phyloP scores from a whole-genome alignment of 495 filamentous ascomycete species.

The Thozetella sp. region DNA sequence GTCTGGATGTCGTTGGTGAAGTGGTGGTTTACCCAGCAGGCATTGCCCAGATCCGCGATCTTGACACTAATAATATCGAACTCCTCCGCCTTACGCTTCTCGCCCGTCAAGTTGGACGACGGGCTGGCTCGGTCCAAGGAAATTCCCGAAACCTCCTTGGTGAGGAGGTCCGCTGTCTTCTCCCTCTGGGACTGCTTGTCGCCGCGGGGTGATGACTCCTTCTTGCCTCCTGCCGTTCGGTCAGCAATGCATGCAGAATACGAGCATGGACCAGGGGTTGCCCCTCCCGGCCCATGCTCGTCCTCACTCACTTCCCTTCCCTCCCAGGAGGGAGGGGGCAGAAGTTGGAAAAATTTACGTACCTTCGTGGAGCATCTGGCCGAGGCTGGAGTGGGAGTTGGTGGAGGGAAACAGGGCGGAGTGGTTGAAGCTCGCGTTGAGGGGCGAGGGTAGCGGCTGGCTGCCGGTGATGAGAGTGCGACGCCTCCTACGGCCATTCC shows the following conservation, averaged over 20 bases:
- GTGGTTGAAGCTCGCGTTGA: constrained; percentile 88
- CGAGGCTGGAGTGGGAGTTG: constrained; percentile 79
- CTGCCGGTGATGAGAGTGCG: constrained; percentile 96
- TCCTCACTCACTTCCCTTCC: too few species aligned
- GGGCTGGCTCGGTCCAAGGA: constrained; percentile 77
- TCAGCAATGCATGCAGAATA: neutral
- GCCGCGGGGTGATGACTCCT: constrained; percentile 38
- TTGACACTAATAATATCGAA: constrained; percentile 93
- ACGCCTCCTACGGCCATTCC: constrained; percentile 89
- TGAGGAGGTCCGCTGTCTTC: constrained; percentile 90
- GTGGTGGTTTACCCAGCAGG: constrained; percentile 97
- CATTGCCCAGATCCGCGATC: constrained; percentile 97
- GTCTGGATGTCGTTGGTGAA: constrained; percentile 99
- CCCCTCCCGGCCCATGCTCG: too few species aligned
- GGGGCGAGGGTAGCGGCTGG: constrained; percentile 91
- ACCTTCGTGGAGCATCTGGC: constrained; percentile 83
- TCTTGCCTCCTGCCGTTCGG: constrained; percentile 31
- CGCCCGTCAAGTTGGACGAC: constrained; percentile 33
- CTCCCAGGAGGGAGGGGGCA: neutral
- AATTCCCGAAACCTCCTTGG: constrained; percentile 91
- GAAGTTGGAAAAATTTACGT: constrained; percentile 27
- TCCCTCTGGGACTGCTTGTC: constrained; percentile 87
- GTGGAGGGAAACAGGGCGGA: constrained; percentile 69
- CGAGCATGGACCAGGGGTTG: too few species aligned
- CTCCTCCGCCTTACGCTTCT: constrained; percentile 53